These are phyloP conservation scores for Fusarium compactum DNA, from an alignment of 2,329 filamentous ascomycete species.

Conservation along the genomic window DNA sequence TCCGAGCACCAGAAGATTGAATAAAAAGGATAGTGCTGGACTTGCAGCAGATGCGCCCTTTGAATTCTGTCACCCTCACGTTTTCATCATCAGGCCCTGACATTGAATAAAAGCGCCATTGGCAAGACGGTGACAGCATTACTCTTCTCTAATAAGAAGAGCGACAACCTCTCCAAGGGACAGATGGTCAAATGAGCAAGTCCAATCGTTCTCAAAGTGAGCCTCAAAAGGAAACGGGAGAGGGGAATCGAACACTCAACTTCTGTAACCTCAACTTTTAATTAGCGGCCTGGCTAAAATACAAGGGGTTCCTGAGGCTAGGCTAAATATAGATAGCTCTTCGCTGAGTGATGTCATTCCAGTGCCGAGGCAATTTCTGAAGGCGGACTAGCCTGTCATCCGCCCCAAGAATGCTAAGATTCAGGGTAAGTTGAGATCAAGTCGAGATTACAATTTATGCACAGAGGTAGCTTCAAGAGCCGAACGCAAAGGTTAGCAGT, in stretches of 20 bases:
- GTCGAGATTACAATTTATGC: not conserved
- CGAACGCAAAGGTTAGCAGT: not conserved
- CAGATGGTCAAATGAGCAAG: not conserved
- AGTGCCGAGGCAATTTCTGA: not conserved
- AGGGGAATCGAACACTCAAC: not conserved
- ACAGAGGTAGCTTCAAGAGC: not conserved
- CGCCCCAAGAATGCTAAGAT: not conserved
- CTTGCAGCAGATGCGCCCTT: not conserved
- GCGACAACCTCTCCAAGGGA: not conserved
- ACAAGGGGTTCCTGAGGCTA: not conserved
- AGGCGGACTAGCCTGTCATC: not conserved
- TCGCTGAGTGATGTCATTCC: not conserved
- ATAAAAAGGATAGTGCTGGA: not conserved
- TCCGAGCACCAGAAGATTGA: not conserved
- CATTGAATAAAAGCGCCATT: fast-evolving
- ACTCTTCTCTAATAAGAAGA: no score
- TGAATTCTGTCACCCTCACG: not conserved
- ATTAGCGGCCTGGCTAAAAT: no score
- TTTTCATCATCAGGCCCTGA: no score
- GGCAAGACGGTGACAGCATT: no score
- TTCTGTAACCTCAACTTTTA: not conserved
- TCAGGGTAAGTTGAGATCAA: not conserved
- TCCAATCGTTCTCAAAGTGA: not conserved
- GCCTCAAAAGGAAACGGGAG: not conserved
- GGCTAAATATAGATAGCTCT: not conserved